A percentile compares a stretch with the other conserved stretches of the same genome.
These are phyloP conservation scores for Tricholoma matsutake DNA, from an alignment of 768 basidiomycete species.

Conservation along the genomic window DNA sequence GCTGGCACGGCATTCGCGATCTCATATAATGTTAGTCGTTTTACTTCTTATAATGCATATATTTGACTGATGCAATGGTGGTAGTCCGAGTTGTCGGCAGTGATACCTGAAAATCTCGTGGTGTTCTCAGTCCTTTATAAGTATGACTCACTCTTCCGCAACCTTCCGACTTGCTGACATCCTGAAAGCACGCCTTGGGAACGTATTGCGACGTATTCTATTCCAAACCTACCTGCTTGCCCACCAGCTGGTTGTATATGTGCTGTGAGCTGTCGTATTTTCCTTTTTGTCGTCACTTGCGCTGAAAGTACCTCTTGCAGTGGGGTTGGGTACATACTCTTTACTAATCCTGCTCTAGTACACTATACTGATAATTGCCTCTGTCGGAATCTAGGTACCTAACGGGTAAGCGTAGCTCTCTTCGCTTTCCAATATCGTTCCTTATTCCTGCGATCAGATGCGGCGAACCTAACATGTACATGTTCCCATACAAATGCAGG, in stretches of 20 bases:
- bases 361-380: conserved; percentile 1
- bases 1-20: conserved; percentile 57
- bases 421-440: background rate
- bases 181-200: conserved; percentile 47
- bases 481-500: conserved; percentile 41
- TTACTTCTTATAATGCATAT: background rate
- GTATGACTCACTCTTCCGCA: conserved; percentile 25
- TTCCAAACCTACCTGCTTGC: conserved; percentile 48
- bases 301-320: conserved; percentile 22
- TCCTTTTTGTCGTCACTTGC: background rate
- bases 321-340: conserved; percentile 46
- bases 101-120: conserved; percentile 46
- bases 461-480: conserved; percentile 53
- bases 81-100: conserved; percentile 44
- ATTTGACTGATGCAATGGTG: background rate
- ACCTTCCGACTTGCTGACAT: background rate
- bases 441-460: conserved; percentile 30
- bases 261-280: conserved; percentile 33
- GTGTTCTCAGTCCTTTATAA: conserved; percentile 49
- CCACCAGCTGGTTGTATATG: conserved; percentile 50
- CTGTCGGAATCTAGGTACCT: conserved; percentile 25
- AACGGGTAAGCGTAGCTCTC: conserved; percentile 30
- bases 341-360: background rate
- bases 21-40: conserved; percentile 39
- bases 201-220: conserved; percentile 41